A percentile compares a stretch with the other conserved stretches of the same genome.
phyloP scores from a whole-genome alignment of 495 filamentous ascomycete genomes.

The Penicillium egyptiacum region DNA sequence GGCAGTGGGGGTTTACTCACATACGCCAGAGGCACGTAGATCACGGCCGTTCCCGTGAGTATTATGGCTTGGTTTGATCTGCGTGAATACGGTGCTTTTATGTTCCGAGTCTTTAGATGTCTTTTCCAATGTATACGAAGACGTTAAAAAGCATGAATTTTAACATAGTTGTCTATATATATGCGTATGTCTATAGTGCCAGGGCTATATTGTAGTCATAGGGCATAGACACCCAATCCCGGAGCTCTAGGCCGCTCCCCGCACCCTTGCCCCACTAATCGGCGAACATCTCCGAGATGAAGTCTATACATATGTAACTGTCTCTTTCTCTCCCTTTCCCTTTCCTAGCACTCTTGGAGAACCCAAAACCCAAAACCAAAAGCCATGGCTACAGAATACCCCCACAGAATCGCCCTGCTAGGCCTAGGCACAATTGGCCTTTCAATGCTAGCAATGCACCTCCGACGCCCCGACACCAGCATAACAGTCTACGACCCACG shows the following conservation, averaged over 20 bases:
- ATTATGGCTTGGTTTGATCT: too few species aligned
- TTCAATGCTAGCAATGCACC: constrained; percentile 58
- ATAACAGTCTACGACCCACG: constrained; percentile 56
- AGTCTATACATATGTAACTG: not conserved
- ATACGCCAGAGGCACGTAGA: too few species aligned
- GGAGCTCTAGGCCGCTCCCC: not conserved
- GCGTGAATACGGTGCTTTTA: too few species aligned
- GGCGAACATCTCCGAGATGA: not conserved
- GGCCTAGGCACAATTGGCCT: constrained; percentile 61
- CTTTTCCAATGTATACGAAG: too few species aligned
- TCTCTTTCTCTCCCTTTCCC: not conserved
- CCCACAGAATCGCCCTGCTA: constrained; percentile 49
- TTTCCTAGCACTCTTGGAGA: not conserved
- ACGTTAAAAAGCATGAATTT: too few species aligned
- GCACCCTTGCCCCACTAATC: not conserved
- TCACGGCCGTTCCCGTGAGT: too few species aligned
- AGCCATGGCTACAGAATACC: constrained; percentile 24
- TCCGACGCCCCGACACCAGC: constrained; percentile 40
- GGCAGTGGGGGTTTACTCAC: too few species aligned
- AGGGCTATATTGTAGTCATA: too few species aligned
- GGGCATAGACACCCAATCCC: too few species aligned
- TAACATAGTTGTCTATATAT: too few species aligned
- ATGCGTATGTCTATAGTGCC: too few species aligned
- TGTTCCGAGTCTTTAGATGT: too few species aligned
- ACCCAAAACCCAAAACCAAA: not conserved